Evolutionary conservation across 2,329 filamentous ascomycete species (phyloP), one percentile per base, ranked within the genome.

Genomic region (Monilinia fructicola): DNA sequence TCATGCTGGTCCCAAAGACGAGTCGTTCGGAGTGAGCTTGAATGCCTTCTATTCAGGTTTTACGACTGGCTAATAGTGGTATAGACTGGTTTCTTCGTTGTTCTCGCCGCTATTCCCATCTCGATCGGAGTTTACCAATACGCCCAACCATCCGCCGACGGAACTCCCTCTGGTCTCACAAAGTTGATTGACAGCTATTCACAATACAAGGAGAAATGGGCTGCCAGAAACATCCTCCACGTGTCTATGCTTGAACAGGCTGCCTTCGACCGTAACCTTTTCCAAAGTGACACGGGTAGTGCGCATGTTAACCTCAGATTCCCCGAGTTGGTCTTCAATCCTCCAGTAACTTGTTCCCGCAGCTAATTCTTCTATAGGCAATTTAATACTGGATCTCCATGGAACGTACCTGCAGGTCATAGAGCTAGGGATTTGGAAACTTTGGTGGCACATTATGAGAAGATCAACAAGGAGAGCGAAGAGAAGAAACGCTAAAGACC

Each of bases 391-490:
- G 84, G 85, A 63, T 85, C 85, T 1, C 87, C 87, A 21, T 87
- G 81, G 77, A 90, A 90, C 74, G 83, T 89, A 65, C 78, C 82
- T 42, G 85, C 88, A 54, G 88, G 88, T 62, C 84, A 84, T 69
- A 78, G 79, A 55, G 77, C 82, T 65, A 83, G 82, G 59, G 83
- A 88, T 74, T 79, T 90, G 72, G 83, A 84, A 74, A 76, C 81
- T 63, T 80, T 89, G 65, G 84, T 87, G 67, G 84, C 82, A 40
- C 86, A 89, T 78, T 90, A 88, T 76, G 79, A 87, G 76, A 82
- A 83, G 73, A 74, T 84, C 73, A 83, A 85, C 67, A 78, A 79
- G 74, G 82, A 84, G 67, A 81, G 81, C 67, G 84, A 89, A 68
- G 83, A 83, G 75, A 80, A 80, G 74, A 87, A 85, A 68, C 67